A percentile compares a stretch with the other conserved stretches of the same genome.
phyloP scores from a whole-genome alignment of 495 filamentous ascomycete genomes.

The Penicillium nucicola region DNA sequence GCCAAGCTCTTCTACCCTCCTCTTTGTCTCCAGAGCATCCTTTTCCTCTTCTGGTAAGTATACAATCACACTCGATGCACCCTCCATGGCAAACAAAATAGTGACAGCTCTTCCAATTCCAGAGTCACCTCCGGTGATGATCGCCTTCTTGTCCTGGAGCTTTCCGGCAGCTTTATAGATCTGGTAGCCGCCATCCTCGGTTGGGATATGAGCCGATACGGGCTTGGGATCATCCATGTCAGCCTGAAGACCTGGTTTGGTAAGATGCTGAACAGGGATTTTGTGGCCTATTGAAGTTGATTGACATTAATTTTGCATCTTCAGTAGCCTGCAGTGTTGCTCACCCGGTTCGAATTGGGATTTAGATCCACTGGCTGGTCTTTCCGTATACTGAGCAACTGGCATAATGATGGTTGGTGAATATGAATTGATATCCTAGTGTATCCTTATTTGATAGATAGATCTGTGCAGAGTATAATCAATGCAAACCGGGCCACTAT shows the following conservation, averaged over 20 bases:
- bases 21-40: slow-evolving; percentile 77
- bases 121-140: slow-evolving; percentile 82
- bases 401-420: slow-evolving; percentile 5
- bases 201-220: slow-evolving; percentile 62
- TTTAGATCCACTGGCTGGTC: slow-evolving; percentile 20
- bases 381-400: slow-evolving; percentile 17
- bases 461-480: no score
- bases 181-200: slow-evolving; percentile 66
- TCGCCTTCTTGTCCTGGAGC: slow-evolving; percentile 67
- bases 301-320: background rate
- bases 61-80: slow-evolving; percentile 69
- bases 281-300: slow-evolving; percentile 55
- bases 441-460: no score
- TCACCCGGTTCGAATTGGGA: slow-evolving; percentile 29
- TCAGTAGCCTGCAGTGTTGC: background rate
- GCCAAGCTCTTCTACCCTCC: slow-evolving; percentile 61
- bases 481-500: no score
- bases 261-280: slow-evolving; percentile 65
- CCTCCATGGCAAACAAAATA: slow-evolving; percentile 80
- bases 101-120: slow-evolving; percentile 83
- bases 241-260: slow-evolving; percentile 64
- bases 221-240: slow-evolving; percentile 64
- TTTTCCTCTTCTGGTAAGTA: slow-evolving; percentile 75
- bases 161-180: slow-evolving; percentile 77
- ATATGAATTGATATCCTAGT: background rate